Conservation (phyloP, 345 rosid genomes). For the Garcia nutans region DNA sequence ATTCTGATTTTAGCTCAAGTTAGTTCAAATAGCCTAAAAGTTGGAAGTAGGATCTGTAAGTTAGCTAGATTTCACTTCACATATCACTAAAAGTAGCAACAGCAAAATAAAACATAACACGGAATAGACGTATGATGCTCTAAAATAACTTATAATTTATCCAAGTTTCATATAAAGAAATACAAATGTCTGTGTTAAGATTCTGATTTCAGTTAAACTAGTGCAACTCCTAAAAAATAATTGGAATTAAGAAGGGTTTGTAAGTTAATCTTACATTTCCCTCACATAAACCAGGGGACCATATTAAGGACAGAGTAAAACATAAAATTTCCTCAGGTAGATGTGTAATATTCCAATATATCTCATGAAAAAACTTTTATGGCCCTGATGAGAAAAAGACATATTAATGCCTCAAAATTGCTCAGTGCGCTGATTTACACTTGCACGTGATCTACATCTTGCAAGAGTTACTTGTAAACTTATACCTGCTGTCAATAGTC, state of each 20-base stretch:
- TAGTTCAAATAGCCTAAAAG: background rate
- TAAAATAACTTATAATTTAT: too few relatives aligned
- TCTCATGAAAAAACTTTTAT: too few relatives aligned
- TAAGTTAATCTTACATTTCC: background rate
- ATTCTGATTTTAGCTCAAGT: background rate
- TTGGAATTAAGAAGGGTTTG: background rate
- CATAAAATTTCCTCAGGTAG: background rate
- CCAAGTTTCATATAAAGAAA: too few relatives aligned
- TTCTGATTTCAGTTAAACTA: too few relatives aligned
- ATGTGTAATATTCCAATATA: background rate
- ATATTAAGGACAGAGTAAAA: too few relatives aligned
- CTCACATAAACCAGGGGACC: background rate
- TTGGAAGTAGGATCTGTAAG: background rate
- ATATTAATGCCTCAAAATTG: too few relatives aligned
- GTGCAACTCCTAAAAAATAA: background rate
- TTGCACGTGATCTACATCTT: background rate
- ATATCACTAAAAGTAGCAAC: too few relatives aligned
- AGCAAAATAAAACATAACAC: too few relatives aligned
- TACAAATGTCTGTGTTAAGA: too few relatives aligned
- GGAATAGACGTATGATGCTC: too few relatives aligned
- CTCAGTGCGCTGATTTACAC: background rate
- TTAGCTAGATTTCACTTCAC: background rate
- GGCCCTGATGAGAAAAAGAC: too few relatives aligned
- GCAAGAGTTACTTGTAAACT: background rate
- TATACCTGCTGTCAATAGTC: background rate